phyloP scores from a whole-genome alignment of 2,329 filamentous ascomycete species.

The Neofusicoccum kwambonambiense region DNA sequence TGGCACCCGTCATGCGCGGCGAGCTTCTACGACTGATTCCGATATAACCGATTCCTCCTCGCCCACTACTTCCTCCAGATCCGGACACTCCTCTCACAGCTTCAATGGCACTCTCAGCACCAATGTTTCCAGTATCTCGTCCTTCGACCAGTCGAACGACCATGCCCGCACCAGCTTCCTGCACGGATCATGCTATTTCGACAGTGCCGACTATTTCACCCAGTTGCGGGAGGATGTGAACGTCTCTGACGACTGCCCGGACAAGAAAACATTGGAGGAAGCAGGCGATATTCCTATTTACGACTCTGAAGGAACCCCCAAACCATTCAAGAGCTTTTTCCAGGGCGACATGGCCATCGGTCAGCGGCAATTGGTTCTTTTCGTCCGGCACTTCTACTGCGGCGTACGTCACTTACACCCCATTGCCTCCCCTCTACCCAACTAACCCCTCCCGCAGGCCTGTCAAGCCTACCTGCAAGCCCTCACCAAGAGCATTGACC shows the following conservation, averaged over 20 bases:
- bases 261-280: neutral
- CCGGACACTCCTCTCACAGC: constrained; percentile 1
- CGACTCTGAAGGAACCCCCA: constrained; percentile 59
- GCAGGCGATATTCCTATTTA: constrained; percentile 48
- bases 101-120: constrained; percentile 6
- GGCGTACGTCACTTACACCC: constrained; percentile 27
- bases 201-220: constrained; percentile 35
- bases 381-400: constrained; percentile 45
- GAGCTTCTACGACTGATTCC: neutral
- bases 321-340: constrained; percentile 64
- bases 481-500: constrained; percentile 54
- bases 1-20: neutral
- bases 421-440: neutral
- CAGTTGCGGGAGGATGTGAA: constrained; percentile 32
- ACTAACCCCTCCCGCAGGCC: constrained; percentile 47
- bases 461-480: constrained; percentile 68
- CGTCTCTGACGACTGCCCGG: constrained; percentile 16
- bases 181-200: constrained; percentile 19
- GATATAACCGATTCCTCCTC: neutral
- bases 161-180: neutral
- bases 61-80: neutral
- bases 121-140: constrained; percentile 8
- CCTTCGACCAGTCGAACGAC: neutral
- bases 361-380: constrained; percentile 39
- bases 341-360: constrained; percentile 45